Evolutionary conservation across 306 rosid species (phyloP), one percentile per base, ranked within the genome.

Genomic region (Malus fusca): DNA sequence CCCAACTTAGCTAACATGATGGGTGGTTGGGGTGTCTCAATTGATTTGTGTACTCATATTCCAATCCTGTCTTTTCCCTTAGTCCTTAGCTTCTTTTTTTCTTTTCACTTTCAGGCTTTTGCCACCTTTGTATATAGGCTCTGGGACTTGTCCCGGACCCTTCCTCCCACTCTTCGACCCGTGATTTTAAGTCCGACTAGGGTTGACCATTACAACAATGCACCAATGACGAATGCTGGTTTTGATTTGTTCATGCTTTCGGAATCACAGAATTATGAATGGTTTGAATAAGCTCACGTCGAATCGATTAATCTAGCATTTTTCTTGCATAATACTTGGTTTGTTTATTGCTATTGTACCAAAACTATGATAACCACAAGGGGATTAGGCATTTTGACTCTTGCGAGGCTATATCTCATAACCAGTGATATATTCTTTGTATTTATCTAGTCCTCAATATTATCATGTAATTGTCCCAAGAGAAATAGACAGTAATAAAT

Each of bases 11-110:
- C 84, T 56, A 81, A 82, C 92, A 90, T 87, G 92, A 92, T 90
- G 97, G 90, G 97, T 90, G 84, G 97, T 88, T 90, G 85, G 97
- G 97, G 96, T 82, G 89, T 85, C 88, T 80, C 84, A 82, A 75
- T 83, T 86, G 65, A 43, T 67, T 26, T 55, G 53, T 85, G 78
- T 76, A 82, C 79, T 66, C 67, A 80, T 80, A 84, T 84, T 89
- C 82, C 89, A 78, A 79, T 61, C 80, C 85, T 83, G 85, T 88
- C 89, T 77, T 84, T 77, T 81, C 88, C 81, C 6, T 70, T 64
- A 44, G 8, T 55, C 75, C 67, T 69, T 28, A 7, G 15, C 46
- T 64, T 12, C 40, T 75, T 30, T 5, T 69, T 69, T 63, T 19
- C 17, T 66, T 68, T 48, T 77, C 30, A n/a, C 51, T 61, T 74